Evolutionary conservation across 345 rosid species (phyloP), one percentile per base, ranked within the genome.

Genomic region (Salix viminalis): DNA sequence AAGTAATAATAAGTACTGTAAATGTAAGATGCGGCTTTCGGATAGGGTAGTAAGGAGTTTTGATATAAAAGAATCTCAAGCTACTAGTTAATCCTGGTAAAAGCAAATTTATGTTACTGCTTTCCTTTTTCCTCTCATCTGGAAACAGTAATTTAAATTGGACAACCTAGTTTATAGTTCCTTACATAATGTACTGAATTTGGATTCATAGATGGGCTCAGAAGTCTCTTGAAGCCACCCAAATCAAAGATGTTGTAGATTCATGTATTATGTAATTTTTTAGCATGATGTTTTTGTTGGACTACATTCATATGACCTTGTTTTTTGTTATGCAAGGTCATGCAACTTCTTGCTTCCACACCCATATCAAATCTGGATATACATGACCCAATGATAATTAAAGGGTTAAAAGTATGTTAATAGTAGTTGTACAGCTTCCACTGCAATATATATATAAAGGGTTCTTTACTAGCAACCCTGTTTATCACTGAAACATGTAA

Each of bases 351-450:
- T 46, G 15, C 50, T 18, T 71, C 71, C 28, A 26, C 28, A 26
- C 37, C 65, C 34, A 48, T 11, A 65, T 65, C 70, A 28, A 11
- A 32, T 23, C 67, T 34, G 62, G 66, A 71, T 39, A 39, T 52
- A 23, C 41, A 39, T n/a, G 56, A 76, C 21, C 80, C 71, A 13
- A 44, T 26, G 48, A 77, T 42, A 54, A 71, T 19, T 44, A 18
- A 36, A 23, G 66, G 54, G 52, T 66, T 77, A 15, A 48, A 23
- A 37, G 80, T 71, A 65, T 9, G 71, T 76, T 54, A 14, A 34
- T 37, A 26, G 26, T 1, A 36, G n/a, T 16, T 24, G 14, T 13
- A n/a, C 28, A 26, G 5, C 58, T 68, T 54, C 37, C 6, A 18
- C 18, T 6, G 28, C 18, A 50, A 36, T 7, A 34, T 21, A 14